phyloP scores from a whole-genome alignment of 192 early-diverging fungal species.

The Entophlyctis helioformis region DNA sequence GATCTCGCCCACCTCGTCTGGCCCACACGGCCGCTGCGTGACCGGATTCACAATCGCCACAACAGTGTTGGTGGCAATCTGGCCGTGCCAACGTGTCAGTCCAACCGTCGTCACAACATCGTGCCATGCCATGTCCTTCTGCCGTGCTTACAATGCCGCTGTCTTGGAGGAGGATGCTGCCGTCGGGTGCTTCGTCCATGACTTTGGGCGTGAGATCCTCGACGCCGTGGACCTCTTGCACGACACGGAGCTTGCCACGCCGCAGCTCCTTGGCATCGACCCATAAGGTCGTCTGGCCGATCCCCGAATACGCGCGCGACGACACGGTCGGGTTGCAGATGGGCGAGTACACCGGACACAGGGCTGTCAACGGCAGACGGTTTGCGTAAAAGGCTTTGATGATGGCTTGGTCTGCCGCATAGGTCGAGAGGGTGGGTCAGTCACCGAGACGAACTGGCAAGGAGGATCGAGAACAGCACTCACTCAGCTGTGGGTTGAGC shows the following conservation, averaged over 20 bases:
- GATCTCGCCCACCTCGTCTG: conserved; percentile 70
- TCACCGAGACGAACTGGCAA: conserved; percentile 31
- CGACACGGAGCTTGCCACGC: conserved; percentile 46
- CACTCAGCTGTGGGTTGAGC: conserved; percentile 32
- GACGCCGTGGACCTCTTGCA: conserved; percentile 19
- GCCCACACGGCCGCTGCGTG: conserved; percentile 53
- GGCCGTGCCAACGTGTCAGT: conserved; percentile 6
- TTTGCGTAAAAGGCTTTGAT: conserved; percentile 39
- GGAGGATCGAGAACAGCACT: conserved; percentile 5
- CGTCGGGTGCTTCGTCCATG: not conserved
- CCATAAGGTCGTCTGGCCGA: conserved; percentile 52
- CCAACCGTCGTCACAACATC: conserved; percentile 47
- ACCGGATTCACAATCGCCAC: conserved; percentile 75
- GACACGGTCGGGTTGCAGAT: conserved; percentile 69
- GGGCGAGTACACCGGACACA: conserved; percentile 66
- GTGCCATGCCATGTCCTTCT: not conserved
- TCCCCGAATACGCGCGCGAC: conserved; percentile 66
- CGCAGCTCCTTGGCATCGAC: conserved; percentile 56
- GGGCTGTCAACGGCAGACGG: conserved; percentile 52
- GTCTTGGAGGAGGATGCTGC: conserved; percentile 10
- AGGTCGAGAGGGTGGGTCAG: not conserved
- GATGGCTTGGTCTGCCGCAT: conserved; percentile 1
- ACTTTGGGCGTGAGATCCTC: conserved; percentile 19
- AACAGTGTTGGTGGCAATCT: conserved; percentile 65
- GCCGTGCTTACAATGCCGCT: conserved; percentile 5